Conservation (phyloP, 495 filamentous ascomycete genomes). For the Oidiodendron maius region DNA sequence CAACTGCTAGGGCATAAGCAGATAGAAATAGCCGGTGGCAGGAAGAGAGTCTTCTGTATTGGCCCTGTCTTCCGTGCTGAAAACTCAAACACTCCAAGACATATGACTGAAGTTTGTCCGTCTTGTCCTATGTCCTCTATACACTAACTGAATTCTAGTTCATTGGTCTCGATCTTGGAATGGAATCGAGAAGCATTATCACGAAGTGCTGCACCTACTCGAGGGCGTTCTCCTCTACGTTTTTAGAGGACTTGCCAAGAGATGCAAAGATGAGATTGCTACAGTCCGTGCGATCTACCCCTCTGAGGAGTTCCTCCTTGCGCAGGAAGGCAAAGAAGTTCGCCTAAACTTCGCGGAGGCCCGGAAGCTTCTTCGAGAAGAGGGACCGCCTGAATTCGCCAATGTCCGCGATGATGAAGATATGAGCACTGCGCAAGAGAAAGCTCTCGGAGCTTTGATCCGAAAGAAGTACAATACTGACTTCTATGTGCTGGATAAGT, state of each 20-base stretch:
- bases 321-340: conserved; percentile 65
- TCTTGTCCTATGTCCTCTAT: neutral
- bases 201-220: conserved; percentile 75
- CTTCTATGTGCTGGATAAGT: conserved; percentile 91
- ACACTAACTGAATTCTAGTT: conserved; percentile 44
- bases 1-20: no score
- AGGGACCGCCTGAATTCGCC: conserved; percentile 63
- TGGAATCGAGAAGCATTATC: conserved; percentile 89
- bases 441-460: conserved; percentile 80
- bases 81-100: conserved; percentile 92
- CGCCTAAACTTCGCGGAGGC: conserved; percentile 82
- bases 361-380: conserved; percentile 73
- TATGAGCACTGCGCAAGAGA: conserved; percentile 80
- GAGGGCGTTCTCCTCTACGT: conserved; percentile 86
- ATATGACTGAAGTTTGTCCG: conserved; percentile 70
- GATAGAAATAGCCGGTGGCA: conserved; percentile 88
- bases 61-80: conserved; percentile 93
- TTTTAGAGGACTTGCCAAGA: conserved; percentile 67
- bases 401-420: conserved; percentile 71
- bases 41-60: conserved; percentile 84
- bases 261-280: conserved; percentile 63
- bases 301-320: conserved; percentile 46
- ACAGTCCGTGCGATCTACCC: conserved; percentile 59
- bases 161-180: conserved; percentile 94
- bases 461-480: conserved; percentile 80